Percentiles rank a stretch among this genome's conserved stretches.
phyloP scores from a whole-genome alignment of 129 eudicot genomes.

The Flaveria brownii region DNA sequence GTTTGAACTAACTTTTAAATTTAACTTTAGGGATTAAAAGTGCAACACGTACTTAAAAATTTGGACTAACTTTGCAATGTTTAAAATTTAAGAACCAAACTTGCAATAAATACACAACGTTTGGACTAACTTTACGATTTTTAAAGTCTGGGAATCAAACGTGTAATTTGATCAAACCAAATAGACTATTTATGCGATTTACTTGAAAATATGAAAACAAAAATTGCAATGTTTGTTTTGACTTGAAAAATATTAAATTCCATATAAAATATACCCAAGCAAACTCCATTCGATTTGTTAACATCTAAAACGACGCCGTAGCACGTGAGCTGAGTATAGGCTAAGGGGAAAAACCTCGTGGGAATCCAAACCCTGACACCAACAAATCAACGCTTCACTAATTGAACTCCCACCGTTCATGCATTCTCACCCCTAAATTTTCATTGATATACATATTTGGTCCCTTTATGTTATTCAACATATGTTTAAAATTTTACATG shows the following conservation, averaged over 20 bases:
- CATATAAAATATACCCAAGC: neutral
- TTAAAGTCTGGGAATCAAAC: too few species aligned
- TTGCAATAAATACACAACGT: too few species aligned
- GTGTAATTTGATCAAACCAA: too few species aligned
- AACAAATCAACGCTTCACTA: neutral
- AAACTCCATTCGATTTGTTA: neutral
- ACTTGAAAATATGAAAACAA: neutral
- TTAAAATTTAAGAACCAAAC: too few species aligned
- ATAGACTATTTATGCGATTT: too few species aligned
- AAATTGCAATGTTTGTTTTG: neutral
- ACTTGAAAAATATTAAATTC: neutral
- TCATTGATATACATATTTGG: neutral
- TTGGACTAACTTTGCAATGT: too few species aligned
- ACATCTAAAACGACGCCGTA: slow-evolving; percentile 7
- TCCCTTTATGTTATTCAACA: neutral
- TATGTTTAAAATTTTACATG: neutral
- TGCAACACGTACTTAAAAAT: too few species aligned
- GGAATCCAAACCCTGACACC: slow-evolving; percentile 35
- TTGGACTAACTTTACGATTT: too few species aligned
- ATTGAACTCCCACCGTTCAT: neutral
- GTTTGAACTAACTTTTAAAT: too few species aligned
- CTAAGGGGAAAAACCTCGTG: slow-evolving; percentile 31
- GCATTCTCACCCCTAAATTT: neutral
- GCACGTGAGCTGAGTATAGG: slow-evolving; percentile 22
- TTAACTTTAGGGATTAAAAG: too few species aligned